These are phyloP conservation scores for Agaricus bisporus DNA, from an alignment of 768 basidiomycete genomes.

Conservation along the genomic window DNA sequence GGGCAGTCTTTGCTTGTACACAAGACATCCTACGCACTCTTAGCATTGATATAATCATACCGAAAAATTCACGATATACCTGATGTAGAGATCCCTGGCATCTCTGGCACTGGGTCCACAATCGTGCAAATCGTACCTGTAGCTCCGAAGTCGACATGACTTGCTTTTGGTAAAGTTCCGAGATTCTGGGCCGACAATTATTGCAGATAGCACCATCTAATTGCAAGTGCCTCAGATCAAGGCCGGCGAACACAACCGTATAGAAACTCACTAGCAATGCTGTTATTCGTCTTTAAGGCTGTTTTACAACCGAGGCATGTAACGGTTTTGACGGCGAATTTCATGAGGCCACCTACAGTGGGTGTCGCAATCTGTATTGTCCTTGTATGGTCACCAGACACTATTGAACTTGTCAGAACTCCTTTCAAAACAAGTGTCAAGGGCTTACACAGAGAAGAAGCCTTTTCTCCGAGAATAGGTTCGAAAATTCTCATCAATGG, in stretches of 20 bases:
- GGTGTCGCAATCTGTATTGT: conserved; percentile 96
- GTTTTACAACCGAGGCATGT: conserved; percentile 97
- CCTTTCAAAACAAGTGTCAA: background rate
- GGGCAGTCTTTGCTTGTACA: conserved; percentile 98
- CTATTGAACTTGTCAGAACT: conserved; percentile 32
- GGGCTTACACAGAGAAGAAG: conserved; percentile 61
- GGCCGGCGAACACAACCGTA: background rate
- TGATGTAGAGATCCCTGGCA: conserved; percentile 99
- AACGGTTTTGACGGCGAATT: conserved; percentile 93
- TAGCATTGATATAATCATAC: background rate
- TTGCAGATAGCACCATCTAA: conserved; percentile 90
- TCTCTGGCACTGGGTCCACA: conserved; percentile 99
- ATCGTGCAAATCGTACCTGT: conserved; percentile 86
- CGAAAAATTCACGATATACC: conserved; percentile 26
- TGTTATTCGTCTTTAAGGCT: conserved; percentile 71
- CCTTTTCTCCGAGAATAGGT: conserved; percentile 92
- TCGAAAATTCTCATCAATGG: conserved; percentile 98
- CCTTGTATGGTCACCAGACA: conserved; percentile 93
- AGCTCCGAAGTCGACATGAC: conserved; percentile 64
- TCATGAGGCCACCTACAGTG: conserved; percentile 95
- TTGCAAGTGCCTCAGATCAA: background rate
- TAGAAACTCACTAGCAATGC: conserved; percentile 50
- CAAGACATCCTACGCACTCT: conserved; percentile 69
- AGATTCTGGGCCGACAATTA: conserved; percentile 81
- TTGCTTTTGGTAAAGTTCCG: conserved; percentile 93